phyloP scores from a whole-genome alignment of 2,329 filamentous ascomycete genomes.

The Penicillium freii region DNA sequence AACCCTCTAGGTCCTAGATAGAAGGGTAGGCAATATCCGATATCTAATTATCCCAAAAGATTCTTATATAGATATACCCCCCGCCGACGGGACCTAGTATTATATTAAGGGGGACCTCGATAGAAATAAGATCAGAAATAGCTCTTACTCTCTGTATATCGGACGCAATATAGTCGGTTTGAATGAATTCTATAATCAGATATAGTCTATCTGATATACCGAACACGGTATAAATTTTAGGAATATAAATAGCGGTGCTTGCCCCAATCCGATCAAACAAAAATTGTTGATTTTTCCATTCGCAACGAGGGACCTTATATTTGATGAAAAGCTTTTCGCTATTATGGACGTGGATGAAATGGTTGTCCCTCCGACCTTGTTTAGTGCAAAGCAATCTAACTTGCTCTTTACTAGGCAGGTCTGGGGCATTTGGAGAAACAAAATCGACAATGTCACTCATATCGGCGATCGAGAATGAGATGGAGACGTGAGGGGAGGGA shows the following conservation, averaged over 20 bases:
- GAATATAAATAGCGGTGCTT: not conserved
- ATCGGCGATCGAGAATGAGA: not conserved
- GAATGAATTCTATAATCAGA: not conserved
- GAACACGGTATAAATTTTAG: not conserved
- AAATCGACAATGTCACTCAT: not conserved
- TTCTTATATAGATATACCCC: not conserved
- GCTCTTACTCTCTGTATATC: not conserved
- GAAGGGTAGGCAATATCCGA: not conserved
- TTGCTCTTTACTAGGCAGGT: constrained; percentile 1
- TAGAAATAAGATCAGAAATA: not conserved
- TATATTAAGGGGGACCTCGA: not conserved
- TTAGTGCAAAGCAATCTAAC: not conserved
- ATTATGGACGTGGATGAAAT: not conserved
- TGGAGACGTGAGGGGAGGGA: no score
- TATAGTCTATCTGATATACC: not conserved
- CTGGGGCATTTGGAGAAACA: not conserved
- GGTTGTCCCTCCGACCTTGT: not conserved
- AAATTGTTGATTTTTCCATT: constrained; percentile 1
- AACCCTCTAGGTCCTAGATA: not conserved
- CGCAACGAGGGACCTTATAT: not conserved
- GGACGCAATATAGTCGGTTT: not conserved
- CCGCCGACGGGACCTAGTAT: not conserved
- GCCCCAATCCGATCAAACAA: not conserved
- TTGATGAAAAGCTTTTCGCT: not conserved
- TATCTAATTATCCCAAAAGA: not conserved